phyloP scores from a whole-genome alignment of 495 filamentous ascomycete species.

The Neurospora sp. region DNA sequence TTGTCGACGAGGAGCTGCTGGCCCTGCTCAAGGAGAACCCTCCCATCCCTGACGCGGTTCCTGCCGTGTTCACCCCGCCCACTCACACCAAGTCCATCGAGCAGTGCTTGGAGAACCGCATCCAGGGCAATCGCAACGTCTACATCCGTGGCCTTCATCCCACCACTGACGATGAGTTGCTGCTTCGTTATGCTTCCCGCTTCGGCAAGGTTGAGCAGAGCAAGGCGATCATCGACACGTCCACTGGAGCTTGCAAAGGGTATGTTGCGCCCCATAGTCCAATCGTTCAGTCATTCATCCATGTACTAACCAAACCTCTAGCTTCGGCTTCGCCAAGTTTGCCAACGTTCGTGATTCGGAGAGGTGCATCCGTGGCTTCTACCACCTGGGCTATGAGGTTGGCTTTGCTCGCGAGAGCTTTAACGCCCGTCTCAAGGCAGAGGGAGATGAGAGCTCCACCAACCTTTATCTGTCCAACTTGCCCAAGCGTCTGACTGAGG shows the following conservation, averaged over 20 bases:
- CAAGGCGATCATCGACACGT: conserved; percentile 93
- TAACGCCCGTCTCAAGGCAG: conserved; percentile 87
- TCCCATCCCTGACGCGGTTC: conserved; percentile 78
- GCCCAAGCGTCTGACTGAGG: conserved; percentile 78
- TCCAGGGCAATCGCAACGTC: conserved; percentile 78
- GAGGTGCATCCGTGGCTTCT: conserved; percentile 93
- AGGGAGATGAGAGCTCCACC: conserved; percentile 75
- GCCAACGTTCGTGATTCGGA: conserved; percentile 78
- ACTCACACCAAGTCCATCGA: conserved; percentile 72
- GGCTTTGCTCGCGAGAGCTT: conserved; percentile 95
- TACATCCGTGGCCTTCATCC: conserved; percentile 95
- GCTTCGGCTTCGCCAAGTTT: conserved; percentile 95
- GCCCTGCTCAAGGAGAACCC: conserved; percentile 63
- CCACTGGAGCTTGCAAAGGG: conserved; percentile 91
- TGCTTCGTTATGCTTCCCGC: conserved; percentile 68
- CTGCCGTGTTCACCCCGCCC: conserved; percentile 66
- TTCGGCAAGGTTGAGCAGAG: conserved; percentile 88
- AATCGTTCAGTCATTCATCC: not conserved
- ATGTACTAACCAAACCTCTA: conserved; percentile 27
- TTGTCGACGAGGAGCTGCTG: conserved; percentile 54
- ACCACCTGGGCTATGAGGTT: conserved; percentile 86
- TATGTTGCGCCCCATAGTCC: conserved; percentile 27
- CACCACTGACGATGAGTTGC: conserved; percentile 84
- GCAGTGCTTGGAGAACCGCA: conserved; percentile 83
- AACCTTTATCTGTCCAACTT: conserved; percentile 97